Evolutionary conservation across 768 basidiomycete genomes (phyloP).

Genomic region (Serpula lacrymans): DNA sequence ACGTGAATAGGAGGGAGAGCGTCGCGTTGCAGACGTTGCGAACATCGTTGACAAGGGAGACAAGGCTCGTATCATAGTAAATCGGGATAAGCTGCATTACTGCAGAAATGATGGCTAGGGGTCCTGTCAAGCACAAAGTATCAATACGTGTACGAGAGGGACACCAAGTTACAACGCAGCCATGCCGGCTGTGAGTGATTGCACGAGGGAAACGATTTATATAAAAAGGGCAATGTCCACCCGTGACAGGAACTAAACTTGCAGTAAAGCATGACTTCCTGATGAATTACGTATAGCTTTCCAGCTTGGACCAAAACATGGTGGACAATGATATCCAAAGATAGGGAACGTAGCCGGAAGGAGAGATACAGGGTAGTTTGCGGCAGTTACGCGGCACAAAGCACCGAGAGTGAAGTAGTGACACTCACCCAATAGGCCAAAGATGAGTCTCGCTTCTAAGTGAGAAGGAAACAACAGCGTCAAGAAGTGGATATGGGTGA

Average conservation of each 20-base stretch:
- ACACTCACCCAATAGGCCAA: conserved; percentile 69
- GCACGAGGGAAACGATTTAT: too few relatives aligned
- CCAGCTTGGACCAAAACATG: too few relatives aligned
- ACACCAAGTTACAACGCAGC: too few relatives aligned
- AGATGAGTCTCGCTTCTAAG: conserved; percentile 84
- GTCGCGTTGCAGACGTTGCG: conserved; percentile 96
- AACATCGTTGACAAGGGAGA: conserved; percentile 63
- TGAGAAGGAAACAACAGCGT: conserved; percentile 91
- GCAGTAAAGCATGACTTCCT: too few relatives aligned
- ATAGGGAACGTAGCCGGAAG: too few relatives aligned
- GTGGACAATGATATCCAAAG: too few relatives aligned
- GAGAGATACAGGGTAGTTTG: neutral
- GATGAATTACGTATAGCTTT: too few relatives aligned
- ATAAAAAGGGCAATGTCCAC: too few relatives aligned
- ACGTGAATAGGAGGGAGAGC: conserved; percentile 91
- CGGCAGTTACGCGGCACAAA: neutral
- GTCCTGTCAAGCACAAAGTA: conserved; percentile 42
- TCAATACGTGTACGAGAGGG: neutral
- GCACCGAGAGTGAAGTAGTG: neutral
- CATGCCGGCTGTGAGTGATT: too few relatives aligned
- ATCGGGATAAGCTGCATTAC: conserved; percentile 83
- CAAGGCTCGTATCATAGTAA: conserved; percentile 30
- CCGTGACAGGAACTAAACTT: too few relatives aligned
- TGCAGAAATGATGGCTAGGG: conserved; percentile 81
- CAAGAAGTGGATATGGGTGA: conserved; percentile 96